Percentiles rank a stretch among this genome's conserved stretches.
Evolutionary conservation across 495 filamentous ascomycete species (phyloP).

Genomic region (Penicillium longicatenatum): DNA sequence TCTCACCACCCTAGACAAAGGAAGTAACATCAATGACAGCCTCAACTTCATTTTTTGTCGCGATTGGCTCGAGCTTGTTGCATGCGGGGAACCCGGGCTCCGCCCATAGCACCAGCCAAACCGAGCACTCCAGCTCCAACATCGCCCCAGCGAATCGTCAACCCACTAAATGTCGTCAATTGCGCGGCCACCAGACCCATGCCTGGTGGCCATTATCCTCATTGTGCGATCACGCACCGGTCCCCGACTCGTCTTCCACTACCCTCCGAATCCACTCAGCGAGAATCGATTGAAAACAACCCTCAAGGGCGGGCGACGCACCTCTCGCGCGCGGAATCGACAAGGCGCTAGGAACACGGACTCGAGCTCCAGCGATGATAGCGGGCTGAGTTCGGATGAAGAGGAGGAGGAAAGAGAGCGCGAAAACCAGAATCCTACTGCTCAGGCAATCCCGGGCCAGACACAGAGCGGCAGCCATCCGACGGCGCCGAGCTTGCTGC

Average conservation of each 20-base stretch:
- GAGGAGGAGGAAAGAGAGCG: slow-evolving; percentile 49
- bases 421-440: slow-evolving; percentile 7
- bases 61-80: slow-evolving; percentile 14
- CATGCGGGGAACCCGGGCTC: slow-evolving; percentile 27
- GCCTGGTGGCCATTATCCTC: slow-evolving; percentile 78
- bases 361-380: slow-evolving; percentile 49
- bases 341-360: slow-evolving; percentile 40
- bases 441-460: not conserved
- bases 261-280: slow-evolving; percentile 65
- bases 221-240: slow-evolving; percentile 80
- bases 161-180: slow-evolving; percentile 47
- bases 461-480: not conserved
- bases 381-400: slow-evolving; percentile 49
- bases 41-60: not conserved
- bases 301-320: slow-evolving; percentile 37
- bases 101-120: slow-evolving; percentile 17
- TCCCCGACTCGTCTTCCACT: slow-evolving; percentile 88
- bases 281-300: slow-evolving; percentile 42
- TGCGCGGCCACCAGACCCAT: slow-evolving; percentile 55
- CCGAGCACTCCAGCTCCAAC: slow-evolving; percentile 13
- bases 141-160: slow-evolving; percentile 11
- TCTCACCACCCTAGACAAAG: not conserved
- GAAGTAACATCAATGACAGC: not conserved
- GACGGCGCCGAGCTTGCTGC: slow-evolving; percentile 23
- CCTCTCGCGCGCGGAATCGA: slow-evolving; percentile 33